Base-by-base conservation (phyloP, 495 filamentous ascomycete genomes). In the Eremomyces bilateralis region DNA sequence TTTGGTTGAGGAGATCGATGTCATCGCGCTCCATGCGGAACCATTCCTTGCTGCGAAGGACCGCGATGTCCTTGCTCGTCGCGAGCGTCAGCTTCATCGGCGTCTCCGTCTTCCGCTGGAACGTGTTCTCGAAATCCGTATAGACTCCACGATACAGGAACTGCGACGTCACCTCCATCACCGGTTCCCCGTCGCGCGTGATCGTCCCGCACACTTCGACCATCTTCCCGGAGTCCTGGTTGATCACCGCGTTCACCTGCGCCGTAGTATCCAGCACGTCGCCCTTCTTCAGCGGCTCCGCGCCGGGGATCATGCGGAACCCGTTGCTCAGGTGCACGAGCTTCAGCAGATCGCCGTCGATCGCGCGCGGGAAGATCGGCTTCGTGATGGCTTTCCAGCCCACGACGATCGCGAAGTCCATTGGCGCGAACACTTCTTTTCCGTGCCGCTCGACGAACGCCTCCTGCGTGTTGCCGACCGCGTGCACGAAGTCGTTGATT, bases 371-470 rank as follows among this genome's bases (percentile, higher is more conserved):
- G 65, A 97, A 95, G 52, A 95, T 94, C 0, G 88, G 85, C 62
- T 93, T 94, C 16, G 79, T 94, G 53, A 97, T 94, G 27, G 88
- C 88, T 56, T 97, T 92, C 88, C 88, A 97, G 40, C 88, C 88
- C 13, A 91, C 81, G 18, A 97, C 88, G 40, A 97, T 95, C 37
- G 88, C 88, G 43, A 94, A 97, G 53, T 97, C 88, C 88, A 97
- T 99, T 27, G 90, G 88, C 15, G 88, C 90, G 44, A 72, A 84
- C 44, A 91, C 79, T 47, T 80, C 76, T 60, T 94, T 95, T 37
- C 83, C 90, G 31, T 85, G 85, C 17, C 85, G 72, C 38, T 95
- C 84, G 29, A 97, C 85, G 40, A 95, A 97, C n/a, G 90, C 88
- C 50, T 95, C 88, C 20, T 88, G 82, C 10, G 82, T 95, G 55